Evolutionary conservation across 2,329 filamentous ascomycete species (phyloP).

Genomic region (Xenoacremonium recifei): DNA sequence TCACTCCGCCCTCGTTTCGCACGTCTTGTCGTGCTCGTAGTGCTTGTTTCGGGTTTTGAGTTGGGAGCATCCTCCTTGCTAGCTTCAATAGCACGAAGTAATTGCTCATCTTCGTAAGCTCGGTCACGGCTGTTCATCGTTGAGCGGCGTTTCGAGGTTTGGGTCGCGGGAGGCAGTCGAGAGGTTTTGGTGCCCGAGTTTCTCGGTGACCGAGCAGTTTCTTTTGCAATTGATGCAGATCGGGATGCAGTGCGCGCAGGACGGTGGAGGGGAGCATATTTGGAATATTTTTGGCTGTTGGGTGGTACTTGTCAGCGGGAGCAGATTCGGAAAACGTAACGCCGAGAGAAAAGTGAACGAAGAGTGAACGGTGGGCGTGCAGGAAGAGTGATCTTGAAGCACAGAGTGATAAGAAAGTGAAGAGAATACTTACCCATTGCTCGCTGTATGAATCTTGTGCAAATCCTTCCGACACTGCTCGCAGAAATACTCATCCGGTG

Average conservation of each 20-base stretch:
- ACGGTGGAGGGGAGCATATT: constrained; percentile 61
- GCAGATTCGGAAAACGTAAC: no score
- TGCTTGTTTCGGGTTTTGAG: constrained; percentile 47
- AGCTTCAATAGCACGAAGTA: constrained; percentile 88
- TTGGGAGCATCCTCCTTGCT: constrained; percentile 77
- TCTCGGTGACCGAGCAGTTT: constrained; percentile 54
- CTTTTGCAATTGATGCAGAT: constrained; percentile 65
- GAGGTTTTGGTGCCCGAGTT: constrained; percentile 55
- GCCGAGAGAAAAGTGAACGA: no score
- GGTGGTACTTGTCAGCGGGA: constrained; percentile 36
- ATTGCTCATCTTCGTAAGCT: constrained; percentile 89
- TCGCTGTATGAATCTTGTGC: constrained; percentile 77
- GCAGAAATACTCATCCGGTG: constrained; percentile 97
- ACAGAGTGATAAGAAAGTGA: no score
- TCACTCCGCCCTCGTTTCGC: constrained; percentile 85
- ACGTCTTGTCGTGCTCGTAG: constrained; percentile 60
- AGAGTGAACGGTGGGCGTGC: no score
- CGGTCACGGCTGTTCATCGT: constrained; percentile 98
- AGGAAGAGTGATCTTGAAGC: no score
- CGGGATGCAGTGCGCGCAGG: constrained; percentile 56
- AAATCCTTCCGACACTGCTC: constrained; percentile 91
- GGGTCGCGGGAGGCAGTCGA: constrained; percentile 48
- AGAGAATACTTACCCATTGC: constrained; percentile 89
- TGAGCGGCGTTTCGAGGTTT: constrained; percentile 76
- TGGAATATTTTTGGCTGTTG: constrained; percentile 62